A percentile compares a stretch with the other conserved stretches of the same genome.
These are phyloP conservation scores for Ormosia emarginata DNA, from an alignment of 306 rosid species.

Conservation along the genomic window DNA sequence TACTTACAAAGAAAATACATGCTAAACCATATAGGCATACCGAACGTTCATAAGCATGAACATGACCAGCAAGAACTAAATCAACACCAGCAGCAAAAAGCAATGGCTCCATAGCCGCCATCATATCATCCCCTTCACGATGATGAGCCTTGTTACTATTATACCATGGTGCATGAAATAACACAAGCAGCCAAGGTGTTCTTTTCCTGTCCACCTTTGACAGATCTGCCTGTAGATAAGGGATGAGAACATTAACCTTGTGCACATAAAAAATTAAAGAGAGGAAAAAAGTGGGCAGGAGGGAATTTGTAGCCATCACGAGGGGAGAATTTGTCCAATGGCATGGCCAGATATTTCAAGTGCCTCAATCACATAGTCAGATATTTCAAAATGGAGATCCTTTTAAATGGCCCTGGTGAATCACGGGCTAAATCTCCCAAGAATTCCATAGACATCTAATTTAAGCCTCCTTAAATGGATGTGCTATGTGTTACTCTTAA, in stretches of 20 bases:
- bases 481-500: too few species aligned
- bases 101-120: constrained; percentile 77
- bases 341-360: not conserved
- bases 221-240: constrained; percentile 58
- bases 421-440: too few species aligned
- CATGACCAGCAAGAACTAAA: constrained; percentile 79
- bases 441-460: too few species aligned
- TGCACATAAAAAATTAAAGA: not conserved
- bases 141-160: constrained; percentile 92
- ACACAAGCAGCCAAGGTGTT: constrained; percentile 88
- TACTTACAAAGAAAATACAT: not conserved
- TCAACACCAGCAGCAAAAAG: constrained; percentile 80
- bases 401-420: too few species aligned
- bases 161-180: constrained; percentile 95
- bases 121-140: constrained; percentile 81
- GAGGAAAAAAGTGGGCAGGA: not conserved
- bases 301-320: not conserved
- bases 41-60: constrained; percentile 96
- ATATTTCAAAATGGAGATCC: too few species aligned
- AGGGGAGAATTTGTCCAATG: not conserved
- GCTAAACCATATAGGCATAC: constrained; percentile 35
- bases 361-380: too few species aligned
- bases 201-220: constrained; percentile 69
- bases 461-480: too few species aligned
- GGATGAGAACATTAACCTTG: constrained; percentile 13